Evolutionary conservation across 345 rosid genomes (phyloP), one percentile per base, ranked within the genome.

Genomic region (Salix purpurea): DNA sequence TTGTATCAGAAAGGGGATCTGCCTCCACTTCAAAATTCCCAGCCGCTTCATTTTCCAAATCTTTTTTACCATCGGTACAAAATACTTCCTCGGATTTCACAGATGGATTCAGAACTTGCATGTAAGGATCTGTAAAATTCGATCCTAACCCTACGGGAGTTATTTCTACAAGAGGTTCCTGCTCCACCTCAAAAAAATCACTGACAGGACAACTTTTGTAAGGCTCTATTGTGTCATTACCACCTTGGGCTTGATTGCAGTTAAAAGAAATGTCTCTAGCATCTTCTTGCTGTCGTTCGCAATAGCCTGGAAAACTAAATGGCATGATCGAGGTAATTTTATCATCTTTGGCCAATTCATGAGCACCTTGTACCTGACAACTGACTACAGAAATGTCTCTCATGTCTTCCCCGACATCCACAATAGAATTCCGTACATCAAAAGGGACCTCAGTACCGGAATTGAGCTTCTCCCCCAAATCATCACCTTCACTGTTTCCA

Each of bases 181-280:
- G 84, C 79, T 83, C 86, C 79, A 74, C 76, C 67, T 84, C 89
- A 69, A 86, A 81, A 69, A 82, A 71, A 50, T 84, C 85, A 36
- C 81, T 80, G 40, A 81, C 28, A 19, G 86, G 73, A 79, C 81
- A 80, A 79, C 80, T 80, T 18, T 87, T 81, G 40, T 82, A 84
- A 79, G 71, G 76, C 65, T 79, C 81, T 60, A 74, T 76, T 72
- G 71, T 79, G 58, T 82, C 84, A 80, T 83, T 78, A 78, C 74
- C 74, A 79, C 67, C 85, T 75, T 65, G 70, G 66, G 76, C 83
- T 48, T 79, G 77, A 76, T 76, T 84, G 76, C 69, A 76, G 75
- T 81, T 16, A 68, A 70, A 67, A 71, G 64, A 62, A n/a, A 76
- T 79, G 76, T 87, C 87, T 75, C 70, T 77, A 26, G 65, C 71